Percentiles rank a stretch among this genome's conserved stretches.
These are phyloP conservation scores for Discostella stelligera DNA, from an alignment of 352 stramenopile species.

Conservation along the genomic window DNA sequence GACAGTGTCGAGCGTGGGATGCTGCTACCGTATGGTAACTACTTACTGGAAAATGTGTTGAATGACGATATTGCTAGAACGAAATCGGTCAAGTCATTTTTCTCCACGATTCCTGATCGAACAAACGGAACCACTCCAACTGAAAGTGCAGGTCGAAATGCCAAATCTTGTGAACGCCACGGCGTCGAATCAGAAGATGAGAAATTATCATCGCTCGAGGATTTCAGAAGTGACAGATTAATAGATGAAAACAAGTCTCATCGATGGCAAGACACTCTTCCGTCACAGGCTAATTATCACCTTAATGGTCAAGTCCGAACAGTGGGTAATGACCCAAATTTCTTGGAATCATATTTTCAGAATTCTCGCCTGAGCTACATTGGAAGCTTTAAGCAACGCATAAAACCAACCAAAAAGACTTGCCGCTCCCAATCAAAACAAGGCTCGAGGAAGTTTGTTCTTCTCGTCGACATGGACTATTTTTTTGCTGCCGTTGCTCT, in stretches of 20 bases:
- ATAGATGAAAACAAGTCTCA: slow-evolving; percentile 17
- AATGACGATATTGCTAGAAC: slow-evolving; percentile 61
- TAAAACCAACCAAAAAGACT: slow-evolving; percentile 30
- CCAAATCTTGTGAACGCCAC: background rate
- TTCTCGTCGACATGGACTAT: slow-evolving; percentile 97
- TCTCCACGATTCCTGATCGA: slow-evolving; percentile 11
- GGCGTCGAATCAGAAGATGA: background rate
- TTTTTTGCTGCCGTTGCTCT: slow-evolving; percentile 93
- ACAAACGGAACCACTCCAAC: background rate
- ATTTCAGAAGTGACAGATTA: background rate
- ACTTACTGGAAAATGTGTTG: slow-evolving; percentile 86
- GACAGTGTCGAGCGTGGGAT: slow-evolving; percentile 85
- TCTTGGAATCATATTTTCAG: slow-evolving; percentile 58
- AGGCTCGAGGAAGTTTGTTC: slow-evolving; percentile 80
- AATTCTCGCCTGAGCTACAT: slow-evolving; percentile 81
- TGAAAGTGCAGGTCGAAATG: slow-evolving; percentile 20
- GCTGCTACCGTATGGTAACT: slow-evolving; percentile 84
- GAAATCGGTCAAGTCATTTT: slow-evolving; percentile 55
- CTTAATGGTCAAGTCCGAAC: slow-evolving; percentile 52
- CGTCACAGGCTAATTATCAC: slow-evolving; percentile 47
- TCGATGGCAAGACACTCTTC: slow-evolving; percentile 41
- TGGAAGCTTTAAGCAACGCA: slow-evolving; percentile 79
- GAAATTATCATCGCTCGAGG: slow-evolving; percentile 2
- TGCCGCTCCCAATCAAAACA: slow-evolving; percentile 21
- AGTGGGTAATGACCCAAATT: slow-evolving; percentile 78